phyloP scores from a whole-genome alignment of 2,329 filamentous ascomycete genomes.

The Colletotrichum musicola region DNA sequence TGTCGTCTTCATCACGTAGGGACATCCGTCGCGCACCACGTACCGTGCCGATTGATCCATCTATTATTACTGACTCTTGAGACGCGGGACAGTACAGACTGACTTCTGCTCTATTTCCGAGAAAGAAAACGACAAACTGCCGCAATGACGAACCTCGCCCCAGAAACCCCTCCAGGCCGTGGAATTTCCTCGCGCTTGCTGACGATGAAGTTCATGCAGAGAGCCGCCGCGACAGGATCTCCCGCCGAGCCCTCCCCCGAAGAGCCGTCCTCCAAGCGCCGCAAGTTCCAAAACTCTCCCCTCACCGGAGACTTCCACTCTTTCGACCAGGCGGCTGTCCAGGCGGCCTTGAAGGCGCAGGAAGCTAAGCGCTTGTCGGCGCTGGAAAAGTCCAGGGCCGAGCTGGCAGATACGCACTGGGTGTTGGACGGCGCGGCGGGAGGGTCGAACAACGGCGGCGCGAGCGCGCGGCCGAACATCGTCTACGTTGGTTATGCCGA shows the following conservation, averaged over 20 bases:
- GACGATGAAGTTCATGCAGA: conserved; percentile 98
- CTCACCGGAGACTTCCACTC: conserved; percentile 53
- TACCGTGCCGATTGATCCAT: background rate
- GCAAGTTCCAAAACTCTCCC: conserved; percentile 60
- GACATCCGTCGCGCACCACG: background rate
- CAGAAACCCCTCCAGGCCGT: conserved; percentile 65
- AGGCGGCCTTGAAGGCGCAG: conserved; percentile 74
- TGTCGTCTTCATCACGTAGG: background rate
- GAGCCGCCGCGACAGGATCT: conserved; percentile 75
- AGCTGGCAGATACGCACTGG: conserved; percentile 80
- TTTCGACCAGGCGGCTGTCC: conserved; percentile 70
- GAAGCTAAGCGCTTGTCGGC: conserved; percentile 74
- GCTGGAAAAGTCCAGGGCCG: conserved; percentile 71
- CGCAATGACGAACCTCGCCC: conserved; percentile 53
- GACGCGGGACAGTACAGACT: background rate
- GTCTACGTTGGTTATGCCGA: conserved; percentile 70
- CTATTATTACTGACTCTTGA: background rate
- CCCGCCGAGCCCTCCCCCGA: conserved; percentile 59
- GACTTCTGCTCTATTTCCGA: too few species aligned
- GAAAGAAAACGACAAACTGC: conserved; percentile 35
- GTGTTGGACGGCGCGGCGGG: conserved; percentile 68
- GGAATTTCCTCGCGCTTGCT: conserved; percentile 88
- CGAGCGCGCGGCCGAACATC: conserved; percentile 61
- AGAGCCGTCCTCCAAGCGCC: conserved; percentile 71
- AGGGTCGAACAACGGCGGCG: conserved; percentile 22